These are phyloP conservation scores for Rhodocollybia butyracea DNA, from an alignment of 768 basidiomycete genomes.

Conservation along the genomic window DNA sequence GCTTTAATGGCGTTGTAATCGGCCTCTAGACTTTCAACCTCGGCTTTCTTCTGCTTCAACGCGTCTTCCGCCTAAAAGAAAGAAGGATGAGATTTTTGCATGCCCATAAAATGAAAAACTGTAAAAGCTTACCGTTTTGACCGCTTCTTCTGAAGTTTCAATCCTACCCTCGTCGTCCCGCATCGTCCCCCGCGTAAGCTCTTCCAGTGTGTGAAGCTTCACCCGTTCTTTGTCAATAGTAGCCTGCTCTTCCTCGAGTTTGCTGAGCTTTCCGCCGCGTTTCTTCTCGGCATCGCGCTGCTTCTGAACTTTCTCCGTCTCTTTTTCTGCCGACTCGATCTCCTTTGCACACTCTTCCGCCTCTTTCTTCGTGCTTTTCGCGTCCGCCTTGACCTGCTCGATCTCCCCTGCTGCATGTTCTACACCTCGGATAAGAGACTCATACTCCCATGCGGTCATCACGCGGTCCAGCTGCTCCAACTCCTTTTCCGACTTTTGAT, in stretches of 20 bases:
- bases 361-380: constrained; percentile 40
- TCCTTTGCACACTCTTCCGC: constrained; percentile 53
- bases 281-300: constrained; percentile 83
- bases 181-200: constrained; percentile 73
- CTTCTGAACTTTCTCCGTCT: constrained; percentile 50
- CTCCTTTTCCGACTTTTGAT: constrained; percentile 85
- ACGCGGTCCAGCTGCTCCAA: constrained; percentile 82
- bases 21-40: constrained; percentile 53
- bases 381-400: constrained; percentile 44
- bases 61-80: neutral
- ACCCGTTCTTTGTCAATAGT: constrained; percentile 77
- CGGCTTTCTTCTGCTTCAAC: constrained; percentile 53
- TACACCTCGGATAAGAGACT: constrained; percentile 50
- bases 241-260: constrained; percentile 76
- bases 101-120: neutral
- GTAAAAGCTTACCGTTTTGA: constrained; percentile 51
- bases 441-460: constrained; percentile 89
- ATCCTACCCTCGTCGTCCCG: constrained; percentile 73
- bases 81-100: neutral
- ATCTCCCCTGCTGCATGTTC: constrained; percentile 57
- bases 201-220: constrained; percentile 81
- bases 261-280: constrained; percentile 91
- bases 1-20: constrained; percentile 65
- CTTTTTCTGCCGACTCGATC: constrained; percentile 62
- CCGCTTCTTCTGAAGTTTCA: constrained; percentile 46